These are phyloP conservation scores for Melaleuca quinquenervia DNA, from an alignment of 345 rosid species.

Conservation along the genomic window DNA sequence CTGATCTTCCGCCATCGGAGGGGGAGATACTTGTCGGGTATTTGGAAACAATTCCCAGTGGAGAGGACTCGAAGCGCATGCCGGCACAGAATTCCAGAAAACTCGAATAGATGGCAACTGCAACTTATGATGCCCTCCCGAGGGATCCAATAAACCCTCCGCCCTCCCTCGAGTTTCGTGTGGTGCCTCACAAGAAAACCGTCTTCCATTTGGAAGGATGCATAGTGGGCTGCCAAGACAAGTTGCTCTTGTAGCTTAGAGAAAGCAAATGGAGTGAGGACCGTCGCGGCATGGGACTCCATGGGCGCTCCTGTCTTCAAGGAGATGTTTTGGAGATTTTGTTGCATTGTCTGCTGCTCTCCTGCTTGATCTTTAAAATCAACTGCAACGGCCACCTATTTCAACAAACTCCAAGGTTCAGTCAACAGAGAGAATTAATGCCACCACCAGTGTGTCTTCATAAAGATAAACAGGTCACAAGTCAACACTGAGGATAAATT, in stretches of 20 bases:
- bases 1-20: constrained; percentile 72
- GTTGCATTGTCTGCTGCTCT: constrained; percentile 97
- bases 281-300: constrained; percentile 84
- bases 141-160: constrained; percentile 86
- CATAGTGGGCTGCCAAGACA: constrained; percentile 90
- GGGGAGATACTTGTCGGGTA: constrained; percentile 83
- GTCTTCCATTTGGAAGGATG: constrained; percentile 82
- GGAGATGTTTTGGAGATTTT: constrained; percentile 79
- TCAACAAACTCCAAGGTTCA: neutral
- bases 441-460: neutral
- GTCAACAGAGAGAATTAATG: neutral
- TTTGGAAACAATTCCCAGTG: constrained; percentile 84
- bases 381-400: constrained; percentile 72
- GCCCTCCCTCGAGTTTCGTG: constrained; percentile 85
- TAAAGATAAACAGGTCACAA: neutral
- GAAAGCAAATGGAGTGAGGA: constrained; percentile 92
- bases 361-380: constrained; percentile 96
- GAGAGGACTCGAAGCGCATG: constrained; percentile 94
- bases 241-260: constrained; percentile 95
- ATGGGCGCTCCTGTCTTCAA: constrained; percentile 90
- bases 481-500: neutral
- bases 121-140: constrained; percentile 85
- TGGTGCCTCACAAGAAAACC: constrained; percentile 87
- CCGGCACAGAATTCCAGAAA: constrained; percentile 91
- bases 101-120: constrained; percentile 90